phyloP scores from a whole-genome alignment of 768 basidiomycete genomes.

The Naganishia randhawae region DNA sequence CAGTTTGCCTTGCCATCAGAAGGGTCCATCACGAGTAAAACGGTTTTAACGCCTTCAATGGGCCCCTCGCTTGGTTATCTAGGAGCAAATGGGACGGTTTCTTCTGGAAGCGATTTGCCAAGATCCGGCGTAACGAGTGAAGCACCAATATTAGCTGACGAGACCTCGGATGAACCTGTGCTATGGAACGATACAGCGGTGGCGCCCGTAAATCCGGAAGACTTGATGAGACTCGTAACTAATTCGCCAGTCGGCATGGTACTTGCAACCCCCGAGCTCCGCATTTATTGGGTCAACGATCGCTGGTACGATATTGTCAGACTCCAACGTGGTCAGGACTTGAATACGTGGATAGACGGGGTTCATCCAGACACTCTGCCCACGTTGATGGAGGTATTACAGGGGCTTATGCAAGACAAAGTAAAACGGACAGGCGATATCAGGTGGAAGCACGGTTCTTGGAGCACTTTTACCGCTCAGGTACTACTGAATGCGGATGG shows the following conservation, averaged over 20 bases:
- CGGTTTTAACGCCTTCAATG: background rate
- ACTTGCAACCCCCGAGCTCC: conserved; percentile 8
- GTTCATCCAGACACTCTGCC: conserved; percentile 11
- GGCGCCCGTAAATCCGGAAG: conserved; percentile 8
- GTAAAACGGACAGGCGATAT: conserved; percentile 9
- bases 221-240: conserved; percentile 3
- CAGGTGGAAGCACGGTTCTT: conserved; percentile 25
- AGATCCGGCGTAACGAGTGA: background rate
- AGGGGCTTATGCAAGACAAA: conserved; percentile 4
- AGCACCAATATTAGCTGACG: background rate
- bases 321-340: conserved; percentile 6
- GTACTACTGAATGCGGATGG: conserved; percentile 21
- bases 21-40: background rate
- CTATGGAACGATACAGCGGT: background rate
- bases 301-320: conserved; percentile 17
- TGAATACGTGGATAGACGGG: conserved; percentile 26
- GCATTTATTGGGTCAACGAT: conserved; percentile 26
- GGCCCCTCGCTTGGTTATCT: background rate
- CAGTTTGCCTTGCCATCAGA: background rate
- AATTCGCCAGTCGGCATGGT: conserved; percentile 27
- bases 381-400: conserved; percentile 11
- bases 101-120: background rate
- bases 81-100: background rate
- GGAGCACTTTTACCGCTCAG: conserved; percentile 18
- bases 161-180: background rate